Percentiles rank a stretch among this genome's conserved stretches.
These are phyloP conservation scores for Urochloa ruziziensis DNA, from an alignment of 176 grass and related monocot genomes.

Conservation along the genomic window DNA sequence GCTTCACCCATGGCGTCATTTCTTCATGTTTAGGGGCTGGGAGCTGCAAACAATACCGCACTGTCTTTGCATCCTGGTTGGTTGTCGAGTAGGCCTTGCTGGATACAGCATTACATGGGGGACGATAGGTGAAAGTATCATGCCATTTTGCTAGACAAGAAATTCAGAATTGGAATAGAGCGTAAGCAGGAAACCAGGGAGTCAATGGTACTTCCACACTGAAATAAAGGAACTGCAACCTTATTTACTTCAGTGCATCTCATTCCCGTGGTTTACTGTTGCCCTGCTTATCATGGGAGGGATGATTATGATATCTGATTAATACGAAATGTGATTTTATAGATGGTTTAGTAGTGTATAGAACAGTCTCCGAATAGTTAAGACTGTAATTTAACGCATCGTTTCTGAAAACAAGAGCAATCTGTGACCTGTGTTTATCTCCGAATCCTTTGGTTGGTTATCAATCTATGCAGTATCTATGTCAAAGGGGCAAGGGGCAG, in stretches of 20 bases:
- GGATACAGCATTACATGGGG: too few species aligned
- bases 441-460: too few species aligned
- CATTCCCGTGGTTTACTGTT: neutral
- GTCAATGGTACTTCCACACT: neutral
- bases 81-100: too few species aligned
- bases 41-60: conserved; percentile 16
- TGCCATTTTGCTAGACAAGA: conserved; percentile 2
- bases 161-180: neutral
- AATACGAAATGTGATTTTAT: conserved; percentile 4
- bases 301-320: neutral
- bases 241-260: neutral
- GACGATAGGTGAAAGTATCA: conserved; percentile 29
- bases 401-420: neutral
- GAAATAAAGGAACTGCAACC: conserved; percentile 6
- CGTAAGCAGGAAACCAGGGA: neutral
- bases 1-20: neutral
- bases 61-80: too few species aligned
- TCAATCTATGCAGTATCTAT: too few species aligned
- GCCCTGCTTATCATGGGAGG: neutral
- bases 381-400: too few species aligned
- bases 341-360: neutral
- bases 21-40: too few species aligned
- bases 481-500: too few species aligned
- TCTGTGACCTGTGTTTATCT: neutral
- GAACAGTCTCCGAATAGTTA: neutral